Percentiles rank a stretch among this genome's conserved stretches.
phyloP scores from a whole-genome alignment of 306 rosid species.

The Quercus engelmannii region DNA sequence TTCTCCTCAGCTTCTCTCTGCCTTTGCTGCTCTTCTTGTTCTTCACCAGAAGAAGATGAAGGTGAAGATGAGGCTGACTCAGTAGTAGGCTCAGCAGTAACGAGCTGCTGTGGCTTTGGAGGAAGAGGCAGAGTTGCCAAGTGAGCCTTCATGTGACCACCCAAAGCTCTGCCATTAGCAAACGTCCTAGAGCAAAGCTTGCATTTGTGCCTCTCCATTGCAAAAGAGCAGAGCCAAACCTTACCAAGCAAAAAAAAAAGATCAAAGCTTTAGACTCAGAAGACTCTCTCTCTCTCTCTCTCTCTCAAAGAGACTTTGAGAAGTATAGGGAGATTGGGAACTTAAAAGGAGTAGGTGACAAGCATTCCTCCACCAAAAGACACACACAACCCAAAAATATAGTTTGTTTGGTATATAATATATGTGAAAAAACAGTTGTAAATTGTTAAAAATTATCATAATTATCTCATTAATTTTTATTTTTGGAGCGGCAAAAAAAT shows the following conservation, averaged over 20 bases:
- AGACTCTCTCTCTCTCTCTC: slow-evolving; percentile 14
- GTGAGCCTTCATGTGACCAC: slow-evolving; percentile 95
- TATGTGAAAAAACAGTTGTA: slow-evolving; percentile 18
- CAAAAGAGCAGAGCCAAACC: background rate
- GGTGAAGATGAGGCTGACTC: slow-evolving; percentile 25
- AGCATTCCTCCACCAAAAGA: slow-evolving; percentile 91
- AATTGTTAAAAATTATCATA: slow-evolving; percentile 15
- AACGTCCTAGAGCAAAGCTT: slow-evolving; percentile 66
- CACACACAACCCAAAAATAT: slow-evolving; percentile 50
- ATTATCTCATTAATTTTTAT: slow-evolving; percentile 21
- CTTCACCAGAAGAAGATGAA: slow-evolving; percentile 31
- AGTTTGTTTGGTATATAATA: background rate
- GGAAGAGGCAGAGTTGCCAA: slow-evolving; percentile 62
- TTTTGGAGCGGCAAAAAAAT: background rate
- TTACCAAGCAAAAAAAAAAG: slow-evolving; percentile 4
- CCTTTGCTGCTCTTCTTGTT: slow-evolving; percentile 1
- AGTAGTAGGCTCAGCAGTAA: background rate
- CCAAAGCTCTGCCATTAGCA: slow-evolving; percentile 71
- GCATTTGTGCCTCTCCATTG: slow-evolving; percentile 84
- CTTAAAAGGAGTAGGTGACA: slow-evolving; percentile 85
- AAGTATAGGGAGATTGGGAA: slow-evolving; percentile 42
- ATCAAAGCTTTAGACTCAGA: slow-evolving; percentile 11
- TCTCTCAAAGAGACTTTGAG: slow-evolving; percentile 15
- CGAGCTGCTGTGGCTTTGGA: slow-evolving; percentile 32
- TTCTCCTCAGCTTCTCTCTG: slow-evolving; percentile 34